Conservation (phyloP, 441 rosid species). For the Adansonia madagascariensis region DNA sequence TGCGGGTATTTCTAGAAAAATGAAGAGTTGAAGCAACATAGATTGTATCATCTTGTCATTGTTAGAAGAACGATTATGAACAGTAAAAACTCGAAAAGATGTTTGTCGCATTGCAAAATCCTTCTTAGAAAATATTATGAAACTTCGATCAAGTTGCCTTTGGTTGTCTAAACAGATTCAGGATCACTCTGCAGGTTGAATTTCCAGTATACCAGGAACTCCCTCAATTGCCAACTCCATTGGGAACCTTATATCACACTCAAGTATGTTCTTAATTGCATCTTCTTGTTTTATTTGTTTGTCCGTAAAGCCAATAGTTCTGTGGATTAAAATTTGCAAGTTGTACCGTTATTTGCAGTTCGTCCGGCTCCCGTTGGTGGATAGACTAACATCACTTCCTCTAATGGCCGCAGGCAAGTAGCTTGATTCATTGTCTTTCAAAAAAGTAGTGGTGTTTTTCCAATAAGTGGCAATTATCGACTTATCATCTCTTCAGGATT, state of each 20-base stretch:
- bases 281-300: background rate
- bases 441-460: background rate
- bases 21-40: too few species aligned
- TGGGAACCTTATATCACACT: conserved; percentile 59
- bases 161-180: conserved; percentile 15
- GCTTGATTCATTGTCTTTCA: background rate
- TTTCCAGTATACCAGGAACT: conserved; percentile 67
- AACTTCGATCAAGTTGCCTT: conserved; percentile 17
- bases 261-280: conserved; percentile 40
- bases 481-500: background rate
- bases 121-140: background rate
- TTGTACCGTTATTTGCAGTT: conserved; percentile 41
- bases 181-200: conserved; percentile 53
- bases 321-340: conserved; percentile 9
- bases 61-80: background rate
- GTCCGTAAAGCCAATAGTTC: background rate
- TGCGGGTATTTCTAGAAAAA: too few species aligned
- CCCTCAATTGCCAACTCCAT: conserved; percentile 64
- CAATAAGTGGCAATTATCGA: background rate
- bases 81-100: background rate
- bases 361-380: conserved; percentile 47
- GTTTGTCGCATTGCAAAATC: background rate
- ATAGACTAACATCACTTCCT: conserved; percentile 58
- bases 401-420: conserved; percentile 64
- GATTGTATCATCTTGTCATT: background rate